phyloP scores from a whole-genome alignment of 2,329 filamentous ascomycete genomes.

The Cladosporium austrohemisphaericum region DNA sequence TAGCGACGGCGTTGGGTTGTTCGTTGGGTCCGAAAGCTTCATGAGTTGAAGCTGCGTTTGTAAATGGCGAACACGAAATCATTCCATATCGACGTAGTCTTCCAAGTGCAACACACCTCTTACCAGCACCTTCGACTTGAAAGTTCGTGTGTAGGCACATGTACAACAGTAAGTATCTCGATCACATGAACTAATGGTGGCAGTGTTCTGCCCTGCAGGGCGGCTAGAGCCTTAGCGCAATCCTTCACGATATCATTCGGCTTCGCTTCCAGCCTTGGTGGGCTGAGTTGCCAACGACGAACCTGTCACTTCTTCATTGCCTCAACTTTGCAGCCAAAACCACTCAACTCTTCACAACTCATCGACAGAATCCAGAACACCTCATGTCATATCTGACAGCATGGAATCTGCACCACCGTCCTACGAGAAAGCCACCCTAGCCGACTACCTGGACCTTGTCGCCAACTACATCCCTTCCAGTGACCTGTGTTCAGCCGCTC shows the following conservation, averaged over 20 bases:
- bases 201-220: not conserved
- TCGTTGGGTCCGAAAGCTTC: not conserved
- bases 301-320: not conserved
- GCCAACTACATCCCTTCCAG: slow-evolving; percentile 55
- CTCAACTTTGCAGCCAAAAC: not conserved
- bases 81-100: not conserved
- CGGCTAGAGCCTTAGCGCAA: slow-evolving; percentile 6
- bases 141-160: too few species aligned
- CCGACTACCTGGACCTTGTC: slow-evolving; percentile 54
- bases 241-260: slow-evolving; percentile 8
- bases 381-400: slow-evolving; percentile 2
- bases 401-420: slow-evolving; percentile 59
- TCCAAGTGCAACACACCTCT: too few species aligned
- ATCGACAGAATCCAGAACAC: not conserved
- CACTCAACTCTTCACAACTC: not conserved
- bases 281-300: not conserved
- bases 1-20: slow-evolving; percentile 8
- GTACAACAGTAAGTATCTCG: too few species aligned
- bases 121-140: too few species aligned
- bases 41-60: not conserved
- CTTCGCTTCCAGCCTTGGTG: slow-evolving; percentile 1
- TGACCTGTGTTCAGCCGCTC: slow-evolving; percentile 53
- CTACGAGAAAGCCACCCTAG: slow-evolving; percentile 55
- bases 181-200: not conserved
- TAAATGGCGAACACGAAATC: not conserved